phyloP scores from a whole-genome alignment of 1,139 yeast species.

The Suhomyces bokatorum region DNA sequence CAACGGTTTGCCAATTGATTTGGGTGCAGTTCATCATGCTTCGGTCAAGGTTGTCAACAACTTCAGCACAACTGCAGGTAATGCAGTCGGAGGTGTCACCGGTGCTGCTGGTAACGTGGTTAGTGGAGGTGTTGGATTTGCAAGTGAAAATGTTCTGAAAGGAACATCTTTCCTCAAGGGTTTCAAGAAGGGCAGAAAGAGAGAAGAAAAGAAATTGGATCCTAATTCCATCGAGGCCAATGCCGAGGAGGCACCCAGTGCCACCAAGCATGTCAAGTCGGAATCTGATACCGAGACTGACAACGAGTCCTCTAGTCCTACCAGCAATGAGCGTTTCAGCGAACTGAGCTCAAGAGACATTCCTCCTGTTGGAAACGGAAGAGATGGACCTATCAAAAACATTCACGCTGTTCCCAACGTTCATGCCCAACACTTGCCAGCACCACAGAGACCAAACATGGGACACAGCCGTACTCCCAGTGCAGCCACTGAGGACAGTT shows the following conservation, averaged over 20 bases:
- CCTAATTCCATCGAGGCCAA: slow-evolving; percentile 14
- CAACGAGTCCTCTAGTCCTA: slow-evolving; percentile 1
- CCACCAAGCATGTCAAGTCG: slow-evolving; percentile 13
- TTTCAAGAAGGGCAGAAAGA: slow-evolving; percentile 29
- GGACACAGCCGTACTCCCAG: slow-evolving; percentile 32
- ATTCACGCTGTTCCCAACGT: slow-evolving; percentile 37
- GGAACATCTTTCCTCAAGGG: slow-evolving; percentile 46
- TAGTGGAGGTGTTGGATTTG: slow-evolving; percentile 36
- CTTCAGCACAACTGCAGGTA: slow-evolving; percentile 37
- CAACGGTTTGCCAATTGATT: slow-evolving; percentile 42
- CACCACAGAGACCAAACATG: slow-evolving; percentile 36
- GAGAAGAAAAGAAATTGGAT: slow-evolving; percentile 18
- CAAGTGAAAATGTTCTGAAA: slow-evolving; percentile 46
- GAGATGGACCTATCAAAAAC: slow-evolving; percentile 4
- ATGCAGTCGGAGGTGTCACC: slow-evolving; percentile 43
- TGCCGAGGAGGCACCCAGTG: slow-evolving; percentile 12
- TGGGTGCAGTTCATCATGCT: slow-evolving; percentile 43
- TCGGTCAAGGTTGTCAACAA: slow-evolving; percentile 53
- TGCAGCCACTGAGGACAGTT: slow-evolving; percentile 31
- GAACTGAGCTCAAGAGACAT: slow-evolving; percentile 5
- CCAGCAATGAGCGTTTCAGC: slow-evolving; percentile 3
- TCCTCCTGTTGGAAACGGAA: background rate
- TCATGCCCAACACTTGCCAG: slow-evolving; percentile 38
- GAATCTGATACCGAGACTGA: slow-evolving; percentile 6
- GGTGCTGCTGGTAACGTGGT: slow-evolving; percentile 36